Conservation (phyloP, 176 grass and related monocot species). For the Themeda triandra region DNA sequence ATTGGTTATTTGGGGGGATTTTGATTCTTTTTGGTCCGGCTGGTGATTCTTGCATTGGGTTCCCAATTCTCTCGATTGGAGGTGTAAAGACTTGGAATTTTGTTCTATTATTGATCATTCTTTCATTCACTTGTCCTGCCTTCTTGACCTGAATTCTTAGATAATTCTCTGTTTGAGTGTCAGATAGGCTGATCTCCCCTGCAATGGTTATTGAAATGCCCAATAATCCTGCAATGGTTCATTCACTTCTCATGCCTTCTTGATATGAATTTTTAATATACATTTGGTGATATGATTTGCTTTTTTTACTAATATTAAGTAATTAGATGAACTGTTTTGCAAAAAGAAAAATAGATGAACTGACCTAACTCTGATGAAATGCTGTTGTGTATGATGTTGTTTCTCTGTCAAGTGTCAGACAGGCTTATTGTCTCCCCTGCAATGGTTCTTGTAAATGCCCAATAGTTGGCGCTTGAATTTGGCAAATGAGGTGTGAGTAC, state of each 20-base stretch:
- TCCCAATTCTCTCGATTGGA: slow-evolving; percentile 24
- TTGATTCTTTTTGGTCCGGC: slow-evolving; percentile 34
- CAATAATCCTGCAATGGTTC: too few species aligned
- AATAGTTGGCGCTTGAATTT: not conserved
- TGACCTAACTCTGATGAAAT: not conserved
- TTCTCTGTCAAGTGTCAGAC: not conserved
- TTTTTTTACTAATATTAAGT: not conserved
- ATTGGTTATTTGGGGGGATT: slow-evolving; percentile 38
- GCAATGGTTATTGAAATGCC: too few species aligned
- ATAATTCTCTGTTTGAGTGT: too few species aligned
- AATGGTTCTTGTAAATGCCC: not conserved
- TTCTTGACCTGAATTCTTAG: not conserved
- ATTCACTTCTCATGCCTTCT: slow-evolving; percentile 14
- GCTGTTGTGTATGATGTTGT: not conserved
- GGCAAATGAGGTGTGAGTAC: not conserved
- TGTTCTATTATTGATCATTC: slow-evolving; percentile 37
- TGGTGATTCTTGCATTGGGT: slow-evolving; percentile 8
- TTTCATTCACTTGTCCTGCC: slow-evolving; percentile 29
- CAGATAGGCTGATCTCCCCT: too few species aligned
- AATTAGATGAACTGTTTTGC: not conserved
- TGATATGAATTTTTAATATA: not conserved
- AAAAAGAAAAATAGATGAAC: too few species aligned
- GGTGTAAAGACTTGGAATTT: slow-evolving; percentile 21
- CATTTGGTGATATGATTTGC: not conserved
- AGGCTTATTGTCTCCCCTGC: not conserved